These are phyloP conservation scores for Magnusiomyces magnusii DNA, from an alignment of 1,139 yeast species.

Conservation along the genomic window DNA sequence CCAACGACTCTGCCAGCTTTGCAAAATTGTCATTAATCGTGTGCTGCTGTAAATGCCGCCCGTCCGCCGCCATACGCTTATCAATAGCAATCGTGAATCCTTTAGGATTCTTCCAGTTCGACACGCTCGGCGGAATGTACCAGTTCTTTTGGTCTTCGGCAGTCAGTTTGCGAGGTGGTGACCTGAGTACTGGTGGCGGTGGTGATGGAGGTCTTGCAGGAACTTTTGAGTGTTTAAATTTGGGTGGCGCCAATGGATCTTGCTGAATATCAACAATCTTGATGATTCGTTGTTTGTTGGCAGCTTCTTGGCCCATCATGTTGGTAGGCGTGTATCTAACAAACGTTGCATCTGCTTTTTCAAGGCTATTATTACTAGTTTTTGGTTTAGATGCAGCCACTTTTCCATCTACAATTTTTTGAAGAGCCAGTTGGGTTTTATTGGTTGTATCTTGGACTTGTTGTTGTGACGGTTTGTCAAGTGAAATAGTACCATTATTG, in stretches of 20 bases:
- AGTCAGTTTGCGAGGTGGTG: constrained; percentile 50
- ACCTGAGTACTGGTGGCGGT: constrained; percentile 46
- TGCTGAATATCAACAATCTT: constrained; percentile 53
- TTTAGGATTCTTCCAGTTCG: constrained; percentile 93
- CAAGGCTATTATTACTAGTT: constrained; percentile 23
- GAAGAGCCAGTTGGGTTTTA: constrained; percentile 45
- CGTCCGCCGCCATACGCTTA: constrained; percentile 61
- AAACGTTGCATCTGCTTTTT: constrained; percentile 32
- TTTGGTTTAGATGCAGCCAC: constrained; percentile 29
- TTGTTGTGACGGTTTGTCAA: constrained; percentile 38
- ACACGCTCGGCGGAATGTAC: constrained; percentile 86
- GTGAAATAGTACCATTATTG: constrained; percentile 31
- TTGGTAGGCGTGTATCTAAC: constrained; percentile 45
- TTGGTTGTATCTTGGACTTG: constrained; percentile 37
- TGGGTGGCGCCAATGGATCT: constrained; percentile 87
- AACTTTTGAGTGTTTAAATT: constrained; percentile 65
- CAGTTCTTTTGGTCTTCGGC: constrained; percentile 74
- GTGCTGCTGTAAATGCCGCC: constrained; percentile 32
- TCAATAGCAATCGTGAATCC: constrained; percentile 84
- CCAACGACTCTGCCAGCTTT: constrained; percentile 62
- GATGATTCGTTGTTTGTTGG: constrained; percentile 38
- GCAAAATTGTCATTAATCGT: constrained; percentile 55
- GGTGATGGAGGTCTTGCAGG: constrained; percentile 67
- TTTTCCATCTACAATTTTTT: constrained; percentile 39
- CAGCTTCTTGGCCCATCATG: constrained; percentile 29